A percentile compares a stretch with the other conserved stretches of the same genome.
These are phyloP conservation scores for Huntiella savannae DNA, from an alignment of 2,329 filamentous ascomycete genomes.

Conservation along the genomic window DNA sequence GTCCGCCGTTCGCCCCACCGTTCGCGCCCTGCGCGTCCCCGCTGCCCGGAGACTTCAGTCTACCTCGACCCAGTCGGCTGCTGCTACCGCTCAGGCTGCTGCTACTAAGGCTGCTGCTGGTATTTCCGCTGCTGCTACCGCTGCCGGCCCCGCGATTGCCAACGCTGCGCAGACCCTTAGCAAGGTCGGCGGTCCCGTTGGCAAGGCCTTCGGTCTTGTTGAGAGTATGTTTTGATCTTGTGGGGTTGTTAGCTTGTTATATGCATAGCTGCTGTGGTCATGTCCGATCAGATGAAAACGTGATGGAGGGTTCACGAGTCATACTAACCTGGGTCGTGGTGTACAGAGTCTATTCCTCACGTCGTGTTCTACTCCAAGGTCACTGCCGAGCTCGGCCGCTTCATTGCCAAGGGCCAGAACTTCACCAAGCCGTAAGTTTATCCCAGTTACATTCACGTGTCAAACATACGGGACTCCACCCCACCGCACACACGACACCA, in stretches of 20 bases:
- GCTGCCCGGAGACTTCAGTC: conserved; percentile 42
- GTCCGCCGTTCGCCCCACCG: conserved; percentile 17
- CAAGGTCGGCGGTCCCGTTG: conserved; percentile 68
- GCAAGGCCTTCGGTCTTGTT: conserved; percentile 56
- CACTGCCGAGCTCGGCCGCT: conserved; percentile 67
- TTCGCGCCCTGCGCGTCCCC: conserved; percentile 26
- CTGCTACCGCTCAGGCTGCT: conserved; percentile 18
- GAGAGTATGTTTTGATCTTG: conserved; percentile 51
- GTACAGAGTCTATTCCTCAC: conserved; percentile 60
- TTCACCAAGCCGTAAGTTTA: conserved; percentile 83
- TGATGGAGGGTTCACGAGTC: background rate
- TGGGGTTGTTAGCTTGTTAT: no score
- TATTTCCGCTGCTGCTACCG: conserved; percentile 60
- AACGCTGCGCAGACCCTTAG: conserved; percentile 55
- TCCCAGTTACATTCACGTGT: conserved; percentile 12
- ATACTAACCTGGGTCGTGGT: conserved; percentile 6
- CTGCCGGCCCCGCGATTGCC: conserved; percentile 59
- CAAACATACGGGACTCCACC: background rate
- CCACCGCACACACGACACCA: background rate
- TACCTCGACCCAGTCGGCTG: conserved; percentile 24
- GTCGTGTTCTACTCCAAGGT: conserved; percentile 87
- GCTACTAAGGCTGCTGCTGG: conserved; percentile 49
- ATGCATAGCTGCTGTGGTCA: no score
- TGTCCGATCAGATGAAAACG: background rate
- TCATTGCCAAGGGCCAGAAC: conserved; percentile 72